phyloP scores from a whole-genome alignment of 495 filamentous ascomycete genomes.

The Aspergillus sclerotioniger region DNA sequence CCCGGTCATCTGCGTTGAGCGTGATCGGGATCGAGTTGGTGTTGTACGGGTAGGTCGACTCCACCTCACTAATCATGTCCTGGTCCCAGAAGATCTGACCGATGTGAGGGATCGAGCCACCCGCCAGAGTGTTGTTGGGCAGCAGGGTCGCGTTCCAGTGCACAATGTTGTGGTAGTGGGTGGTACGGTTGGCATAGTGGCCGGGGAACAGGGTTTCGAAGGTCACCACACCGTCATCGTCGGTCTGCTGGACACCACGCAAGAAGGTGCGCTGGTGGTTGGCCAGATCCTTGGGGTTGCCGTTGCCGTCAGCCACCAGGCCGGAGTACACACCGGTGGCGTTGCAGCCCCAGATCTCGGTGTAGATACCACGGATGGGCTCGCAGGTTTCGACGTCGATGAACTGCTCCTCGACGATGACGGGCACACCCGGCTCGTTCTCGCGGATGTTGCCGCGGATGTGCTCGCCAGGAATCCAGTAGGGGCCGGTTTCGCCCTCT shows the following conservation, averaged over 20 bases:
- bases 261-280: conserved; percentile 36
- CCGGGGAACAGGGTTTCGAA: conserved; percentile 54
- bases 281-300: conserved; percentile 39
- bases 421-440: conserved; percentile 43
- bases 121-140: conserved; percentile 48
- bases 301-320: conserved; percentile 24
- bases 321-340: conserved; percentile 53
- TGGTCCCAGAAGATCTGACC: conserved; percentile 63
- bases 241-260: conserved; percentile 51
- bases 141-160: conserved; percentile 43
- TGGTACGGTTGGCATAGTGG: conserved; percentile 50
- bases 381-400: conserved; percentile 53
- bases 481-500: conserved; percentile 31
- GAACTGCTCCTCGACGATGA: conserved; percentile 55
- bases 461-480: conserved; percentile 41
- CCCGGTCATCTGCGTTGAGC: conserved; percentile 48
- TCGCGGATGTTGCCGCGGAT: conserved; percentile 53
- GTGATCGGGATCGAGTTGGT: conserved; percentile 48
- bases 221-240: conserved; percentile 45
- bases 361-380: conserved; percentile 45
- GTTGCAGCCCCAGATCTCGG: conserved; percentile 59
- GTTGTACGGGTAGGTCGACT: conserved; percentile 53
- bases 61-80: conserved; percentile 42
- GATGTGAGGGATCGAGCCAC: conserved; percentile 51
- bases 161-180: conserved; percentile 48